Evolutionary conservation across 371 early-diverging fungal species (phyloP).

Genomic region (Syncephalastrum sp.): DNA sequence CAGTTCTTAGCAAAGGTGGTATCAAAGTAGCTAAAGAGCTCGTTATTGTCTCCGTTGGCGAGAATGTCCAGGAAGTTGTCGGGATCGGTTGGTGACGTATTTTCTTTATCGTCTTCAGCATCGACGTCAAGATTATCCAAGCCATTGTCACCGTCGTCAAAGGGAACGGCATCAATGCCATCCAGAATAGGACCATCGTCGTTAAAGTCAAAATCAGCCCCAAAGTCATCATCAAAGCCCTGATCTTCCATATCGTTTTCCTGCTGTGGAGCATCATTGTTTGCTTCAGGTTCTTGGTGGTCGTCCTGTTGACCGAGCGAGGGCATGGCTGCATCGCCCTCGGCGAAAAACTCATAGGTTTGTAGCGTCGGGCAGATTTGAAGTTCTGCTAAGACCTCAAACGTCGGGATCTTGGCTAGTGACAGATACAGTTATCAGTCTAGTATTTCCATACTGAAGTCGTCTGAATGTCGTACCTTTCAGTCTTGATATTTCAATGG

Average conservation of each 20-base stretch:
- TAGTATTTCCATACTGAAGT: background rate
- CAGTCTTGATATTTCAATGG: constrained; percentile 27
- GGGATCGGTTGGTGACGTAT: background rate
- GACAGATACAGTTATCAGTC: background rate
- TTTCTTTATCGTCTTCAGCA: constrained; percentile 16
- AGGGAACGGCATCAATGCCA: constrained; percentile 14
- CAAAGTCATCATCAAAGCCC: constrained; percentile 19
- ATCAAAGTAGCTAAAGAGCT: constrained; percentile 90
- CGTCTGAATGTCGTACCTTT: constrained; percentile 10
- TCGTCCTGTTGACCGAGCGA: constrained; percentile 17
- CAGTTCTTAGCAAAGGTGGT: constrained; percentile 75
- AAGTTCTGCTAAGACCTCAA: constrained; percentile 44
- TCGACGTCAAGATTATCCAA: constrained; percentile 25
- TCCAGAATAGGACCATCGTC: constrained; percentile 17
- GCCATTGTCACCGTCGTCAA: constrained; percentile 16
- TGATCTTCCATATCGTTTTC: constrained; percentile 17
- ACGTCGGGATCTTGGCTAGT: constrained; percentile 51
- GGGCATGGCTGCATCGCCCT: constrained; percentile 39
- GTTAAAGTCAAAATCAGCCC: constrained; percentile 14
- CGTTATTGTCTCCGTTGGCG: constrained; percentile 47
- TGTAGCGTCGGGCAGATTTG: constrained; percentile 72
- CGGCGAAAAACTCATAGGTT: constrained; percentile 55
- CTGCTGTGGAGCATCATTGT: constrained; percentile 9
- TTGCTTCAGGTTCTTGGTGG: constrained; percentile 11
- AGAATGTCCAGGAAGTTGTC: constrained; percentile 42